Base-by-base conservation (phyloP, 2,329 filamentous ascomycete species). In the Neofusicoccum ribis region DNA sequence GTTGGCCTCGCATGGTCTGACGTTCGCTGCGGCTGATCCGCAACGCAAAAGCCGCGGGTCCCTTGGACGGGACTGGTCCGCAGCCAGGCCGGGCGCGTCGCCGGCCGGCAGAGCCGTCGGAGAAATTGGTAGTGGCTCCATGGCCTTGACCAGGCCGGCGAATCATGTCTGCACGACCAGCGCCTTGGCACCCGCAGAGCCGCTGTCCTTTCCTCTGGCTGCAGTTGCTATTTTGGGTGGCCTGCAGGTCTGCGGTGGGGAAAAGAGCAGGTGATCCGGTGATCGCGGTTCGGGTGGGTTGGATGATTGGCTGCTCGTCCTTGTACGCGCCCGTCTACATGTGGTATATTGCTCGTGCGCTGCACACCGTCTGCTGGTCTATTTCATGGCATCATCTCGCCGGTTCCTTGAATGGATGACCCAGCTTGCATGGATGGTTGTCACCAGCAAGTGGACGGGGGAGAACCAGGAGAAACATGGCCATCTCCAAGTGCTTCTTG, bases 1-100 rank as follows among this genome's bases (percentile, higher is more conserved):
- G 31, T 37, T 36, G 56, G 43, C 12, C 56, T 31, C 47, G 56
- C 56, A 60, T 60, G 41, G 43, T 47, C 56, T 37, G 56, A 60
- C 56, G 43, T 11, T 37, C 14, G n/a, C 56, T 47, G 56, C 43
- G 27, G 56, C 56, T 47, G 56, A 60, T 60, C 56, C 31, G 56
- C 56, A 27, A 60, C 56, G 9, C 49, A 39, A 5, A 27, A 7
- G 8, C 31, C 11, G n/a, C 50, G 50, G 34, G 31, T 54, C n/a
- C 20, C 17, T 31, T 31, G 17, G 23, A 23, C 23, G 23, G 23
- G 23, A 23, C 23, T 23, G 23, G 23, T 23, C 23, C 23, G 23
- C 23, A 23, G 23, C 23, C 23, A 23, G 23, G 46, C 46, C 54
- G 54, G 43, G 54, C 54, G 54, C 54, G 46, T 59, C 54, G 54